Conservation (phyloP, 345 rosid genomes). For the Diplotaxis tenuifolia region DNA sequence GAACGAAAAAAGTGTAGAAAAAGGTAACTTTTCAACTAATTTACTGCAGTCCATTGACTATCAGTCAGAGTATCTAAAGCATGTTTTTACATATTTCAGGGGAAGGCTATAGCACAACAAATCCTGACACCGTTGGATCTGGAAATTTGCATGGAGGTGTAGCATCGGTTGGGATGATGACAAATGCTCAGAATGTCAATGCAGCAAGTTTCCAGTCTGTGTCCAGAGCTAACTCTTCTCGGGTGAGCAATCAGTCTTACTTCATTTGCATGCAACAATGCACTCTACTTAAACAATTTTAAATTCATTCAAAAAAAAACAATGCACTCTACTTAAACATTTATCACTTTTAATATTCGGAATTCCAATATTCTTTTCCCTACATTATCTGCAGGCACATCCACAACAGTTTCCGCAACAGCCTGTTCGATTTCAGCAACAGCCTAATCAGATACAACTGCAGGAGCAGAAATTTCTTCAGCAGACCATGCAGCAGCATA, state of each 20-base stretch:
- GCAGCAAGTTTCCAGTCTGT: constrained; percentile 52
- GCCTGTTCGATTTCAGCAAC: constrained; percentile 49
- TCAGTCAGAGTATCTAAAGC: constrained; percentile 16
- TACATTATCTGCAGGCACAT: constrained; percentile 49
- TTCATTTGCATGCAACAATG: constrained; percentile 3
- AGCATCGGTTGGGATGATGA: constrained; percentile 50
- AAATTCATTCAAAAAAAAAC: too few relatives aligned
- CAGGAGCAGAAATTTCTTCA: constrained; percentile 56
- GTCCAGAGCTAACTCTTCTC: constrained; percentile 51
- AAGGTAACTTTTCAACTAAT: constrained; percentile 48
- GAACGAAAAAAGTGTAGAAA: constrained; percentile 51
- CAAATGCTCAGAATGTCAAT: constrained; percentile 51
- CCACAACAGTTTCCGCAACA: constrained; percentile 54
- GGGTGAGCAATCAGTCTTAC: constrained; percentile 54
- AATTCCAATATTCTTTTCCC: constrained; percentile 45
- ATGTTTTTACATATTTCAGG: constrained; percentile 45
- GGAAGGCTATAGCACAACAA: constrained; percentile 60
- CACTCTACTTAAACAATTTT: constrained; percentile 28
- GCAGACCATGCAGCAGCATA: constrained; percentile 64
- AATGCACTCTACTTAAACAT: constrained; percentile 29
- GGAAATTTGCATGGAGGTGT: constrained; percentile 59
- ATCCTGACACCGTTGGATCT: constrained; percentile 56
- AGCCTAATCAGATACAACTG: constrained; percentile 47
- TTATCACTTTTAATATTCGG: constrained; percentile 50
- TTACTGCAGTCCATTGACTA: constrained; percentile 52